phyloP scores from a whole-genome alignment of 306 rosid species.

The Mimosa pudica region DNA sequence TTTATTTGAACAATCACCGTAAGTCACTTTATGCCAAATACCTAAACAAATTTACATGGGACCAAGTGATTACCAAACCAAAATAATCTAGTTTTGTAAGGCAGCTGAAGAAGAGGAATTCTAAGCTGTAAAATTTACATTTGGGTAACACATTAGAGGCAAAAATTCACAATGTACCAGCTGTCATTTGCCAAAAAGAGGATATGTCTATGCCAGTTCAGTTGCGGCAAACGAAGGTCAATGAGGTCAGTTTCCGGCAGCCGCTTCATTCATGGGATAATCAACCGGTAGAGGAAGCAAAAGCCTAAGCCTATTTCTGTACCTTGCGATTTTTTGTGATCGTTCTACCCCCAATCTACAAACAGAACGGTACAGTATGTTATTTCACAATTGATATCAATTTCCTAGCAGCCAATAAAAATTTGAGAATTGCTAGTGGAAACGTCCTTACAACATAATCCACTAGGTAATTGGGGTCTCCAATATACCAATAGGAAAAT shows the following conservation, averaged over 20 bases:
- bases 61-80: neutral
- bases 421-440: neutral
- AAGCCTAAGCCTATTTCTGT: conserved; percentile 82
- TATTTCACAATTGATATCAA: conserved; percentile 17
- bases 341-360: conserved; percentile 80
- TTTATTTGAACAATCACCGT: neutral
- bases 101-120: neutral
- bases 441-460: neutral
- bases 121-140: neutral
- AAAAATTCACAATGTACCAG: neutral
- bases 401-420: neutral
- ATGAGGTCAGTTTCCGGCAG: conserved; percentile 57
- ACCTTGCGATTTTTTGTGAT: conserved; percentile 67
- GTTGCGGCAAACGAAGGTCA: conserved; percentile 3
- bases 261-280: conserved; percentile 63
- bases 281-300: conserved; percentile 79
- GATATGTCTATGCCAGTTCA: neutral
- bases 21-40: neutral
- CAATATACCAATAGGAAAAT: neutral
- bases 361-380: conserved; percentile 17
- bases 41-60: neutral
- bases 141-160: neutral
- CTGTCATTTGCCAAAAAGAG: neutral
- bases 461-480: conserved; percentile 23
- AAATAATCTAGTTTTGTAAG: neutral